A percentile compares a stretch with the other conserved stretches of the same genome.
Conservation (phyloP, 2,329 filamentous ascomycete genomes). For the Ophiostoma australiae region DNA sequence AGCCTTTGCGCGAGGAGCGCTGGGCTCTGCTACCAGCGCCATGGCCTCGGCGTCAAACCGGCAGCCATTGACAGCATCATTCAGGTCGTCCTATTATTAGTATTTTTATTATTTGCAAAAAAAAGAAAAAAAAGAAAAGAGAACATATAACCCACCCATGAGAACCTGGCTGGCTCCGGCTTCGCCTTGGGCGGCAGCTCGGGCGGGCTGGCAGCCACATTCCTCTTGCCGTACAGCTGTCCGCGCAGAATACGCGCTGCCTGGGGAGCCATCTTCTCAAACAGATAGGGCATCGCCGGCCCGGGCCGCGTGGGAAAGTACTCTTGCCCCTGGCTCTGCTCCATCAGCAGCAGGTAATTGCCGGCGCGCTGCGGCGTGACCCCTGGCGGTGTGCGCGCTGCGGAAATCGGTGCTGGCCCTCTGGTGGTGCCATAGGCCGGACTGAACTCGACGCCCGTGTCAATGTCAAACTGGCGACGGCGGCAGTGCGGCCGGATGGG, state of each 20-base stretch:
- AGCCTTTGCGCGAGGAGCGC: background rate
- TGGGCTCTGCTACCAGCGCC: background rate
- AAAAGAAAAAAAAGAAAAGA: background rate
- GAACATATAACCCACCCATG: background rate
- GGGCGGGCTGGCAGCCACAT: background rate
- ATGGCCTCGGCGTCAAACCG: slow-evolving; percentile 17
- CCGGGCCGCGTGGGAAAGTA: slow-evolving; percentile 25
- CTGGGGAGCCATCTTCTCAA: slow-evolving; percentile 34
- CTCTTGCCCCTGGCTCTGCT: slow-evolving; percentile 17
- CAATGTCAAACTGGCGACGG: slow-evolving; percentile 31
- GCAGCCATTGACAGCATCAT: slow-evolving; percentile 26
- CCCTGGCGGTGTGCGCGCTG: slow-evolving; percentile 26
- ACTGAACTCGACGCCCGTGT: slow-evolving; percentile 28
- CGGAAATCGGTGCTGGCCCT: slow-evolving; percentile 15
- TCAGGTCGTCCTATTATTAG: slow-evolving; percentile 24
- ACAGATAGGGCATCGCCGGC: slow-evolving; percentile 28
- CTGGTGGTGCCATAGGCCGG: slow-evolving; percentile 26
- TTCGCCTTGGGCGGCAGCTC: background rate
- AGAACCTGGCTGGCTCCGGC: background rate
- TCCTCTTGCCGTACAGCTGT: background rate
- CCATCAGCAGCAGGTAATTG: slow-evolving; percentile 20
- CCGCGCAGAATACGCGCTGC: background rate
- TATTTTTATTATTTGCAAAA: background rate
- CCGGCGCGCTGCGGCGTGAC: slow-evolving; percentile 27
- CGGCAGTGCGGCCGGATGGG: slow-evolving; percentile 18